These are phyloP conservation scores for Silene conica DNA, from an alignment of 148 eudicot genomes.

Conservation along the genomic window DNA sequence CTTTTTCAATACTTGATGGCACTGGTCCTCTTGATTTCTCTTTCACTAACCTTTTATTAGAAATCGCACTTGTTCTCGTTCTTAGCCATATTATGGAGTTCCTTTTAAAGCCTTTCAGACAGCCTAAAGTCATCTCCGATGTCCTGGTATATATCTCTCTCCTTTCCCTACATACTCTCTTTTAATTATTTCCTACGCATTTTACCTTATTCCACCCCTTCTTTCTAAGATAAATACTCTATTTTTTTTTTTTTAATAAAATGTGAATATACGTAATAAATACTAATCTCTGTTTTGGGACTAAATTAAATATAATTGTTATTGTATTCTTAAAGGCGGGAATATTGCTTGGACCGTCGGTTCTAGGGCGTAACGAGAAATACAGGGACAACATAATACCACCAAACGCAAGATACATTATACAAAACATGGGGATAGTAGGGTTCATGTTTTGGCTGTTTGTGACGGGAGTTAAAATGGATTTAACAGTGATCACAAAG, in stretches of 20 bases:
- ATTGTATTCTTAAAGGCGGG: conserved; percentile 50
- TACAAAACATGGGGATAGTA: conserved; percentile 49
- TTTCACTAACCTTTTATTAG: conserved; percentile 50
- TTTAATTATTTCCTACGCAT: no score
- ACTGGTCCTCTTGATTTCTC: conserved; percentile 45
- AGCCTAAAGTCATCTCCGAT: conserved; percentile 62
- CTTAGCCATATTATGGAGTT: conserved; percentile 40
- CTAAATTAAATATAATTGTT: not conserved
- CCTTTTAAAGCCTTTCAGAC: conserved; percentile 66
- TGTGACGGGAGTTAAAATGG: conserved; percentile 72
- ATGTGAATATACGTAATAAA: no score
- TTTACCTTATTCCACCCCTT: no score
- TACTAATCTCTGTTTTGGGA: not conserved
- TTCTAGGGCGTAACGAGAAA: conserved; percentile 44
- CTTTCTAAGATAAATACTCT: no score
- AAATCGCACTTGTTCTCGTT: conserved; percentile 40
- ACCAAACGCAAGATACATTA: conserved; percentile 30
- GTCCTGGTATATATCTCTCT: no score
- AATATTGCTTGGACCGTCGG: conserved; percentile 72
- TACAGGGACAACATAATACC: conserved; percentile 45
- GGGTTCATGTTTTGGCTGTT: conserved; percentile 81
- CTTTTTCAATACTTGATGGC: conserved; percentile 41
- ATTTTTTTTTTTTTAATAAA: no score
- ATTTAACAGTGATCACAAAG: conserved; percentile 33
- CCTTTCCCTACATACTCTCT: no score